Percentiles rank a stretch among this genome's conserved stretches.
phyloP scores from a whole-genome alignment of 169 alveolate genomes.

The Neospora caninum region DNA sequence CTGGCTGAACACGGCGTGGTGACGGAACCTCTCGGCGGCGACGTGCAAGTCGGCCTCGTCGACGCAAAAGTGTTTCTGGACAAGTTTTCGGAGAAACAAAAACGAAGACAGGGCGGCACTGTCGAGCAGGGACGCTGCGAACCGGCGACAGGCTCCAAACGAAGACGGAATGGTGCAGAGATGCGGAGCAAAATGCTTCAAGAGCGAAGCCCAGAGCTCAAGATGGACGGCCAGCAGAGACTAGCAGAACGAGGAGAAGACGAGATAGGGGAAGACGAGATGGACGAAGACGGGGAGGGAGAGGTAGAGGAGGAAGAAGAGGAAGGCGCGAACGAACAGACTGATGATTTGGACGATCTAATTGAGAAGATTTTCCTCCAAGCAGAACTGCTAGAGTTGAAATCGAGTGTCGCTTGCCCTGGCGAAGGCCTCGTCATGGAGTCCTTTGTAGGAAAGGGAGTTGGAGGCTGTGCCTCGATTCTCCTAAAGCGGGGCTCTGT shows the following conservation, averaged over 20 bases:
- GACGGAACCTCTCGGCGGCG: neutral
- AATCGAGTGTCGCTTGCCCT: neutral
- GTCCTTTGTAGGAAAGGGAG: neutral
- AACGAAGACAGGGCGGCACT: neutral
- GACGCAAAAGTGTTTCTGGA: neutral
- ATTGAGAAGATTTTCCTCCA: neutral
- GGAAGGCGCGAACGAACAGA: neutral
- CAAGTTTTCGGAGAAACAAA: neutral
- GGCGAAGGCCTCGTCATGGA: slow-evolving; percentile 11
- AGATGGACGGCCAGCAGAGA: neutral
- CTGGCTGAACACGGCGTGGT: neutral
- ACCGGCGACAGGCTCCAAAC: too few species aligned
- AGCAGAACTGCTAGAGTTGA: neutral
- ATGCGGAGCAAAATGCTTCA: neutral
- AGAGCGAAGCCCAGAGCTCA: neutral
- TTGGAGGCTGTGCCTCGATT: neutral
- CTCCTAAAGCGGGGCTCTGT: neutral
- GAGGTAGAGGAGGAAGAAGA: neutral
- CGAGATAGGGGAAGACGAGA: neutral
- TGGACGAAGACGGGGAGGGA: neutral
- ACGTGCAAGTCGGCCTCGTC: neutral
- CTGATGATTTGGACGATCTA: neutral
- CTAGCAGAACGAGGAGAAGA: neutral
- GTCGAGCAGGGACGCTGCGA: neutral
- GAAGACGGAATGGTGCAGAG: neutral